These are phyloP conservation scores for Nakaseomyces nivariensis DNA, from an alignment of 1,139 yeast genomes.

Conservation along the genomic window DNA sequence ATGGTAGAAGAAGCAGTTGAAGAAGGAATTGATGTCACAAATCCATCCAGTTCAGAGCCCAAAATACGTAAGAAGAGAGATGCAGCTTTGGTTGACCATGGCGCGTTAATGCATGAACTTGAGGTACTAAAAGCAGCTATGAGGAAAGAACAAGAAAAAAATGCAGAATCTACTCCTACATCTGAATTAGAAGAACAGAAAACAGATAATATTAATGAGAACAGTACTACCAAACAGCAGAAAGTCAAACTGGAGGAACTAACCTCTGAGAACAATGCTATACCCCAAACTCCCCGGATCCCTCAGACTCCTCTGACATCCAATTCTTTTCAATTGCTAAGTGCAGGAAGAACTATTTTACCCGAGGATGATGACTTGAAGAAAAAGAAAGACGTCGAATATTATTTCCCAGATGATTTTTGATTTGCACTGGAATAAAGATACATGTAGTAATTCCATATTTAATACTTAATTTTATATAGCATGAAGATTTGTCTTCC, in stretches of 20 bases:
- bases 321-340: conserved; percentile 20
- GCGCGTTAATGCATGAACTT: conserved; percentile 23
- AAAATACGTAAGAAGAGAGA: conserved; percentile 14
- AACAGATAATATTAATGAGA: not conserved
- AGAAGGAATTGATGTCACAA: conserved; percentile 12
- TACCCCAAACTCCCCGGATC: not conserved
- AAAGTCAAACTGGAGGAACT: not conserved
- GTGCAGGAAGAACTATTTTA: conserved; percentile 25
- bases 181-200: not conserved
- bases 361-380: conserved; percentile 22
- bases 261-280: too few relatives aligned
- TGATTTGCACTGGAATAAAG: not conserved
- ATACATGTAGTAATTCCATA: not conserved
- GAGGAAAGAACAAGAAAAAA: conserved; percentile 12
- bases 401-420: conserved; percentile 25
- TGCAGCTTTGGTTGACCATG: conserved; percentile 23
- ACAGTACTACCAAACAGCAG: not conserved
- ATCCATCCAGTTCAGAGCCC: conserved; percentile 4
- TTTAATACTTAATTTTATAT: not conserved
- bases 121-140: conserved; percentile 21
- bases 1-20: conserved; percentile 62
- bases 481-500: too few relatives aligned
- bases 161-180: not conserved
- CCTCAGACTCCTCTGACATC: conserved; percentile 10
- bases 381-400: conserved; percentile 13